Conservation (phyloP, 31 red algal genomes). For the Odonthalia washingtoniensis region DNA sequence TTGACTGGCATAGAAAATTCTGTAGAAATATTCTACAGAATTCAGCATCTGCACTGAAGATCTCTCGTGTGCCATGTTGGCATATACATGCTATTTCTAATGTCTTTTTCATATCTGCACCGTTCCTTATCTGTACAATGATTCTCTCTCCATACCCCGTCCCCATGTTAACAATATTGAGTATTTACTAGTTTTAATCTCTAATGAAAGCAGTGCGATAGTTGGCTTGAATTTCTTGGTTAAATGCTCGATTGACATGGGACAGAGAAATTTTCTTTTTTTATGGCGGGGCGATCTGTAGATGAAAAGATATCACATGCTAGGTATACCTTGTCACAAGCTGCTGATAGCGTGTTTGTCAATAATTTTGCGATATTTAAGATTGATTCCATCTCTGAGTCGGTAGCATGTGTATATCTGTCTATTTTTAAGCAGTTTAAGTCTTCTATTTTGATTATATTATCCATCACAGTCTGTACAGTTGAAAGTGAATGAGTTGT, state of each 20-base stretch:
- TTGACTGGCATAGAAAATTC: neutral
- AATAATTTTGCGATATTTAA: neutral
- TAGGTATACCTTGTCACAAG: neutral
- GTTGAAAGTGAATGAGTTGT: neutral
- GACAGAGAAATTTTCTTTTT: slow-evolving; percentile 20
- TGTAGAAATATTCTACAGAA: neutral
- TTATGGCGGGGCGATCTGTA: neutral
- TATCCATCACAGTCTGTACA: neutral
- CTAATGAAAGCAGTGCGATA: neutral
- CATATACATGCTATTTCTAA: neutral
- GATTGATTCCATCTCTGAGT: neutral
- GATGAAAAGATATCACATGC: slow-evolving; percentile 5
- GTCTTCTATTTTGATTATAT: neutral
- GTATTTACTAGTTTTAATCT: neutral
- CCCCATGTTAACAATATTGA: slow-evolving; percentile 9
- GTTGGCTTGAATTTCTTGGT: neutral
- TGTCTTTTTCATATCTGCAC: neutral
- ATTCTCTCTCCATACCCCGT: slow-evolving; percentile 6
- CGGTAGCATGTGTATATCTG: neutral
- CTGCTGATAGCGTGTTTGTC: neutral
- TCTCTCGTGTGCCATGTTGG: neutral
- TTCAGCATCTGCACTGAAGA: slow-evolving; percentile 26
- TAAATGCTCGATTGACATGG: slow-evolving; percentile 23
- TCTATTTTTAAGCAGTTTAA: slow-evolving; percentile 4
- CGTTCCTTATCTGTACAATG: neutral